Evolutionary conservation across 2,329 filamentous ascomycete species (phyloP), one percentile per base, ranked within the genome.

Genomic region (Fusarium phyllophilum): DNA sequence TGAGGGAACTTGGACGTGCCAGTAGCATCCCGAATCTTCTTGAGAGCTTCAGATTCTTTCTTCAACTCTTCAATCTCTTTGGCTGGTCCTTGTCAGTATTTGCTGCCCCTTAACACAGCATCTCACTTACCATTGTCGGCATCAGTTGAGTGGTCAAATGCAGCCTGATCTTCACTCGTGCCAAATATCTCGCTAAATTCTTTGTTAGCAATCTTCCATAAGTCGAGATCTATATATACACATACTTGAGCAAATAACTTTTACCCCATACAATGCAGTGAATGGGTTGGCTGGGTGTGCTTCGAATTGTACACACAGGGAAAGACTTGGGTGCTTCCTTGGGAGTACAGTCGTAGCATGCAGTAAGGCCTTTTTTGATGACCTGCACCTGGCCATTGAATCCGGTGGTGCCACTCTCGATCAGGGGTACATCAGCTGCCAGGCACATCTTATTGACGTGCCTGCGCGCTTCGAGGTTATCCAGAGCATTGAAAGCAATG

Each of bases 221-320:
- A 18, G 20, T 24, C 33, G 17, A 69, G 78, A 10, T 48, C 12
- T 26, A 26, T 14, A 29, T 8, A 85, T 14, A 29, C 8, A 85
- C 87, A 31, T 78, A 85, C 83, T 94, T 96, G 69, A 99, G 89
- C 14, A 99, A 88, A 81, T 98, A 99, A 81, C 95, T 97, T 84
- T 98, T 99, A 26, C 90, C 96, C 96, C 96, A 99, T 5, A 99
- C 96, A 70, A 99, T 99, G 84, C 96, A 98, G 83, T 99, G 96
- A 48, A 99, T 98, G 2, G 96, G 94, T 78, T 98, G 96, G 74
- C 93, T 97, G 0, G 96, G 96, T 0, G 95, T 99, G 82, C 94
- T 98, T 81, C 96, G 91, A 78, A 99, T 98, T 4, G 96, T 99
- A 85, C 96, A 99, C 46, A 98, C 95, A 4, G 96, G 95, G 79